Evolutionary conservation across 257 asterid genomes (phyloP).

Genomic region (Penstemon davidsonii): DNA sequence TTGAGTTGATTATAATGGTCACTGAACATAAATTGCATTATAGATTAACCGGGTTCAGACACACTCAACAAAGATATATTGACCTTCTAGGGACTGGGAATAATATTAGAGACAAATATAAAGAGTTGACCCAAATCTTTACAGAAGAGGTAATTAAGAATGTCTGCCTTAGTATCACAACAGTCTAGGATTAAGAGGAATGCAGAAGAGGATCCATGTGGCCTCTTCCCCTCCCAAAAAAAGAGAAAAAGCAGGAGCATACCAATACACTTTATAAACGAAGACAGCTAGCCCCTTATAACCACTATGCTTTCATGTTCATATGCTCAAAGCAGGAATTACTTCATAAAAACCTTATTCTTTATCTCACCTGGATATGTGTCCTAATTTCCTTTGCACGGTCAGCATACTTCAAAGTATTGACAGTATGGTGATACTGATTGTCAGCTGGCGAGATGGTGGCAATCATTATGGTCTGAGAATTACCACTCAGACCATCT

Average conservation of each 20-base stretch:
- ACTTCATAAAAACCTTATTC: constrained; percentile 16
- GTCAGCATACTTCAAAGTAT: constrained; percentile 91
- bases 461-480: constrained; percentile 92
- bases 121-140: not conserved
- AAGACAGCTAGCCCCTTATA: not conserved
- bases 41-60: not conserved
- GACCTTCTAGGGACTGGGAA: not conserved
- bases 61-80: not conserved
- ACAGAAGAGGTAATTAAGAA: not conserved
- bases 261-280: constrained; percentile 3
- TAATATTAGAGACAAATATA: not conserved
- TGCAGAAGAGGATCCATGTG: constrained; percentile 3
- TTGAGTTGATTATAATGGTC: constrained; percentile 21
- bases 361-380: constrained; percentile 77
- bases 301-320: constrained; percentile 12
- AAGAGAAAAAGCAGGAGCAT: not conserved
- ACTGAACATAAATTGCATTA: not conserved
- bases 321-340: constrained; percentile 20
- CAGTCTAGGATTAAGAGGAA: constrained; percentile 4
- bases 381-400: constrained; percentile 96
- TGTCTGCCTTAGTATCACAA: not conserved
- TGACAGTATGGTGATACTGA: constrained; percentile 95
- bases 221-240: not conserved
- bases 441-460: constrained; percentile 84
- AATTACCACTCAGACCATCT: constrained; percentile 97